Conservation (phyloP, 305 asterid genomes). For the Fraxinus latifolia region DNA sequence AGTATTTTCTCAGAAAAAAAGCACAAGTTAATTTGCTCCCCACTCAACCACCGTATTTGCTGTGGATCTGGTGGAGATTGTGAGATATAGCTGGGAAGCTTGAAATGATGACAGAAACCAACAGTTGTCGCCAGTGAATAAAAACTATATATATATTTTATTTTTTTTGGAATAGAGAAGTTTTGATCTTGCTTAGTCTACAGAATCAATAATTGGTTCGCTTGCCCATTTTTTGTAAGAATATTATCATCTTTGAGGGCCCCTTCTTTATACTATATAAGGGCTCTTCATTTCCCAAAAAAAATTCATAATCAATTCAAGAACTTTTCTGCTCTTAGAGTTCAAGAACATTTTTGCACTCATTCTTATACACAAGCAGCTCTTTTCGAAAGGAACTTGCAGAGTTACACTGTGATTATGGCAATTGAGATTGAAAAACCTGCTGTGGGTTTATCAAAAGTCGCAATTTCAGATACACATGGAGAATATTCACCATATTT, state of each 20-base stretch:
- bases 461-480: constrained; percentile 71
- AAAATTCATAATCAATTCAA: constrained; percentile 33
- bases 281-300: constrained; percentile 24
- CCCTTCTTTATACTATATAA: constrained; percentile 40
- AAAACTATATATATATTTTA: constrained; percentile 1
- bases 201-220: constrained; percentile 47
- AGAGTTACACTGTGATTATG: constrained; percentile 29
- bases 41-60: constrained; percentile 70
- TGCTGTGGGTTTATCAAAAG: constrained; percentile 40
- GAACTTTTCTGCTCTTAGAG: background rate
- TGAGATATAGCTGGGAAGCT: constrained; percentile 26
- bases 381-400: background rate
- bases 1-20: background rate
- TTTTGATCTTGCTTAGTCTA: constrained; percentile 51
- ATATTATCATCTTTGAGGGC: constrained; percentile 20
- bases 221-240: background rate
- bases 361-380: background rate
- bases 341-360: background rate
- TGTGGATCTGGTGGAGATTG: constrained; percentile 64
- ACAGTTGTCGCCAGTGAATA: constrained; percentile 68
- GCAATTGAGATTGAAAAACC: constrained; percentile 39
- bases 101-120: constrained; percentile 15
- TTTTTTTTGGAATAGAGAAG: constrained; percentile 26
- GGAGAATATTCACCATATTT: constrained; percentile 88
- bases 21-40: constrained; percentile 3